Percentiles rank a stretch among this genome's conserved stretches.
Conservation (phyloP, 352 stramenopile species). For the Pythium folliculosum region DNA sequence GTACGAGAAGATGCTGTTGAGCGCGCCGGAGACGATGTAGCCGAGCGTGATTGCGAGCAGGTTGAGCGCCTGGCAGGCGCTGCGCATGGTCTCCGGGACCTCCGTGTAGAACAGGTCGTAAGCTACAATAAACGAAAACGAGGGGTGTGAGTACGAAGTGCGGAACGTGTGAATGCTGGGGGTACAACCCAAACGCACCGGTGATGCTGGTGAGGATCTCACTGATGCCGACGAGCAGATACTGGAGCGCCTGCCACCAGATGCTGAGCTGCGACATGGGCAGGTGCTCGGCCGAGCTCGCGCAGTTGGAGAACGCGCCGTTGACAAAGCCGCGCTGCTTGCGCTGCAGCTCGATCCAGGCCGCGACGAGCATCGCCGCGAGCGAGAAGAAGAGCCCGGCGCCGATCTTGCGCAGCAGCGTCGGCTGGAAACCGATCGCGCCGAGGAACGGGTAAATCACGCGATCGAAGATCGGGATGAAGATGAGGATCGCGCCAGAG, state of each 20-base stretch:
- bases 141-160: not conserved
- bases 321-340: slow-evolving; percentile 55
- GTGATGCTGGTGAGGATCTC: slow-evolving; percentile 92
- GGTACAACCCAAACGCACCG: slow-evolving; percentile 38
- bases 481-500: slow-evolving; percentile 87
- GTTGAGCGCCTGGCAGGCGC: slow-evolving; percentile 89
- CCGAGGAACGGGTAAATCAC: slow-evolving; percentile 80
- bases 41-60: slow-evolving; percentile 89
- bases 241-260: slow-evolving; percentile 91
- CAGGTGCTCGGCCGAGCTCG: slow-evolving; percentile 53
- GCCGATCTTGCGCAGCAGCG: slow-evolving; percentile 88
- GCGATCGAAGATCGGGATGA: slow-evolving; percentile 89
- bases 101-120: slow-evolving; percentile 93
- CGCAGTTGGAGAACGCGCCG: slow-evolving; percentile 71
- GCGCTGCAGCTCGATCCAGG: slow-evolving; percentile 70
- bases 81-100: slow-evolving; percentile 89
- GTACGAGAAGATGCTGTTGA: slow-evolving; percentile 90
- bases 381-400: slow-evolving; percentile 80
- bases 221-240: slow-evolving; percentile 84
- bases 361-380: slow-evolving; percentile 71
- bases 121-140: slow-evolving; percentile 37
- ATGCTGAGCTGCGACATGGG: slow-evolving; percentile 85
- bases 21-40: slow-evolving; percentile 75
- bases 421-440: slow-evolving; percentile 65
- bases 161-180: not conserved